phyloP scores from a whole-genome alignment of 805 yeast species.

The Wickerhamiella azyma region DNA sequence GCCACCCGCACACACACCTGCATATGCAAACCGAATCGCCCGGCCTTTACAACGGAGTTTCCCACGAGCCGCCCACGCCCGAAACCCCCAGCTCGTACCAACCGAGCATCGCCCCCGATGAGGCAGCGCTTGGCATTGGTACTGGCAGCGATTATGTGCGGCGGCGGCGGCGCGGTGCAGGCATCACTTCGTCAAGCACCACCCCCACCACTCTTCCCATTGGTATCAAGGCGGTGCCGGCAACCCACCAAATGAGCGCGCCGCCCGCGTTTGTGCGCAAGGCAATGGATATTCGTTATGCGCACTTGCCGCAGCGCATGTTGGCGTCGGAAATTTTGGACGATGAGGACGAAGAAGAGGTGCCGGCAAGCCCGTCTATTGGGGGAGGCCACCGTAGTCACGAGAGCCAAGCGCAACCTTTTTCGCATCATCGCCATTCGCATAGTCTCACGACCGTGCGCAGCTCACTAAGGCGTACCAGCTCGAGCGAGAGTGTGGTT shows the following conservation, averaged over 20 bases:
- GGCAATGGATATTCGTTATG: conserved; percentile 28
- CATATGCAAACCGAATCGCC: neutral
- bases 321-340: conserved; percentile 68
- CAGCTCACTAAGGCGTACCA: conserved; percentile 10
- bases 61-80: neutral
- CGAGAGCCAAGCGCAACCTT: too few relatives aligned
- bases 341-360: conserved; percentile 33
- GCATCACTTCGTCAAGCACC: conserved; percentile 20
- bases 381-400: neutral
- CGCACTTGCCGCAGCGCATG: conserved; percentile 40
- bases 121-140: conserved; percentile 20
- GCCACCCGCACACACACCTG: too few relatives aligned
- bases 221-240: conserved; percentile 14
- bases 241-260: conserved; percentile 13
- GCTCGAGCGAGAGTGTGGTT: conserved; percentile 22
- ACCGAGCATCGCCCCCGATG: conserved; percentile 1
- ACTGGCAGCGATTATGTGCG: conserved; percentile 24
- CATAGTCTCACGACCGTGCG: conserved; percentile 2
- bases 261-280: conserved; percentile 23
- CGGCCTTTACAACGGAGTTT: neutral
- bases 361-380: too few relatives aligned
- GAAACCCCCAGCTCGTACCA: neutral
- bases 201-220: conserved; percentile 18
- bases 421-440: neutral
- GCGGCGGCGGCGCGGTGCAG: conserved; percentile 20